Base-by-base conservation (phyloP, 345 rosid genomes). In the Eutrema yunnanense region DNA sequence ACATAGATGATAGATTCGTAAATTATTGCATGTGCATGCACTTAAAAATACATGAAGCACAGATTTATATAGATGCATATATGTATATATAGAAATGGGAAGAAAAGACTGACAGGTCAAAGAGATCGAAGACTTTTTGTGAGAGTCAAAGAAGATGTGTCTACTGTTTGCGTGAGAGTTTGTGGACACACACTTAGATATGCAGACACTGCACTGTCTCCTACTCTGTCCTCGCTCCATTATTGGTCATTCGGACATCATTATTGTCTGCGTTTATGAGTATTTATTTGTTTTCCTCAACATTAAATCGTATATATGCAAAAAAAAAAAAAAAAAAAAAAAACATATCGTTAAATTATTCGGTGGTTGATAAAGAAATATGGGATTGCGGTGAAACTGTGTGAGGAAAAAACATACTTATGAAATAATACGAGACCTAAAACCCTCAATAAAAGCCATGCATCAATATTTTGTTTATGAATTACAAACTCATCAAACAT, bases 131-230 rank as follows among this genome's bases (percentile, higher is more conserved):
- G 38, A 46, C 41, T 71, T 38, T 19, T 44, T 14, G 32, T 10
- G 30, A 9, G 32, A 8, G 67, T 71, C 69, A 71, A 62, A 19
- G 51, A 40, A 11, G 11, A 22, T 29, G 50, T 61, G 43, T 27
- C 51, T 71, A 41, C 50, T 40, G 30, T 19, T 38, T 71, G 75
- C 68, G 43, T 71, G 61, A 71, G 75, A 49, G 68, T 61, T 10
- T 67, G 72, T 67, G 72, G 62, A 55, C 72, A 67, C 72, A 48
- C 56, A 65, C 13, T 65, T 65, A 36, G 12, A 48, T 43, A 36
- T 36, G 11, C 12, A 57, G 41, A 51, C 69, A 65, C 10, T 48
- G 42, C 52, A 60, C 40, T 60, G 74, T 71, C 59, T 71, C 66
- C 58, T 46, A 57, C 73, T 52, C 67, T 27, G 57, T 46, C 11